Base-by-base conservation (phyloP, 192 early-diverging fungal genomes). In the Spinellus fusiger region DNA sequence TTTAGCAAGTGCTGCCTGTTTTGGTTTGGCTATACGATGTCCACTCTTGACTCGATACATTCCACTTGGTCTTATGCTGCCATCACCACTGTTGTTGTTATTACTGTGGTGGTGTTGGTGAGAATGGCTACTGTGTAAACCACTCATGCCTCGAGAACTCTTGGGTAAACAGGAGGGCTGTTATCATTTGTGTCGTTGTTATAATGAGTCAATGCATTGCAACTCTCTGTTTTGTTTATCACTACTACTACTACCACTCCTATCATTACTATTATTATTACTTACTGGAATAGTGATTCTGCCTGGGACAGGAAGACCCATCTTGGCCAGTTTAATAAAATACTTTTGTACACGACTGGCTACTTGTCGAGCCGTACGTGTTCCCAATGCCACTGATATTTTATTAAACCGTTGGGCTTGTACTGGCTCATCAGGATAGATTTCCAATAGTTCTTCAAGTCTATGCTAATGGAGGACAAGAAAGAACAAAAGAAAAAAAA, bases 271-370 rank as follows among this genome's bases (percentile, higher is more conserved):
- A 58, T 44, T 9, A 52, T 33, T 27, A 44, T 23, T 69, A 71
- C 53, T 60, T 61, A 54, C 69, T 5, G 84, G 80, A 59, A 82
- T 79, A 22, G 80, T 82, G 32, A 77, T 81, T 5, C 81, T 55
- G 25, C 86, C 88, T 23, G 88, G 86, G 20, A 88, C 82, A 23
- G 85, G 85, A 48, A 90, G 59, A 5, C 88, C 88, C 26, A 77
- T 73, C 49, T 87, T 88, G n/a, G 78, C 79, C 40, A 90, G 62
- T 67, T 90, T 90, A 73, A 87, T 86, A 71, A 88, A 88, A 66
- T 90, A 88, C 65, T 89, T 89, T 75, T 89, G 88, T 23, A 89
- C 82, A 37, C 86, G 80, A 62, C 88, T 89, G 9, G 84, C 84
- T 35, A 90, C 88, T 59, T 90, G 88, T 9, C 82, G 76, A 51